Evolutionary conservation across 2,329 filamentous ascomycete genomes (phyloP).

Genomic region (Penicillium sp.): DNA sequence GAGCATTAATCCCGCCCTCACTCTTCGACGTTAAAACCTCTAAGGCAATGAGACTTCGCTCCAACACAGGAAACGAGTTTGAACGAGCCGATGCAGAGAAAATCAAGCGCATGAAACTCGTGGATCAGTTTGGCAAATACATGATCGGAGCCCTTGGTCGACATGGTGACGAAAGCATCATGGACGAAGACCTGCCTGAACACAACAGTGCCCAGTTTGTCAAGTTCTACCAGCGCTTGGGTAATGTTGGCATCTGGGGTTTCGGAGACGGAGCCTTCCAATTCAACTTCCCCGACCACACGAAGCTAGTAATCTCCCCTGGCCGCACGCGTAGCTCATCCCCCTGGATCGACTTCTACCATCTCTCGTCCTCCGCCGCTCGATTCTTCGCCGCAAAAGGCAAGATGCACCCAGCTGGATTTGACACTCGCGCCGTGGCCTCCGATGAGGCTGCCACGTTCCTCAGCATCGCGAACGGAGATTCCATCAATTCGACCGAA

Average conservation of each 20-base stretch:
- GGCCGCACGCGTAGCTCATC: slow-evolving; percentile 40
- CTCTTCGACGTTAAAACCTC: slow-evolving; percentile 41
- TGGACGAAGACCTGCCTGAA: slow-evolving; percentile 28
- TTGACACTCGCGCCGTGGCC: slow-evolving; percentile 44
- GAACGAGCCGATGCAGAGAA: slow-evolving; percentile 48
- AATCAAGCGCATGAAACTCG: slow-evolving; percentile 49
- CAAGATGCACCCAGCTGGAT: slow-evolving; percentile 45
- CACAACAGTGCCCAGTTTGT: slow-evolving; percentile 43
- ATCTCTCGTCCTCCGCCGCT: slow-evolving; percentile 49
- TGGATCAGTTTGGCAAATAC: slow-evolving; percentile 54
- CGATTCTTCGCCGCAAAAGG: slow-evolving; percentile 44
- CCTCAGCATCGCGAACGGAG: slow-evolving; percentile 41
- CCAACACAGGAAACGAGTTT: slow-evolving; percentile 32
- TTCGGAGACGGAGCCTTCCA: slow-evolving; percentile 52
- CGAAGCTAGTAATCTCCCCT: slow-evolving; percentile 50
- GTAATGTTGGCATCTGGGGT: slow-evolving; percentile 55
- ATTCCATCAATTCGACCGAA: slow-evolving; percentile 34
- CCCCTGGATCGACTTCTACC: slow-evolving; percentile 51
- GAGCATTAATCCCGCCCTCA: slow-evolving; percentile 42
- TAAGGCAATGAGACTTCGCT: slow-evolving; percentile 37
- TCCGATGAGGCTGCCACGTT: slow-evolving; percentile 45
- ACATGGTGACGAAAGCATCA: slow-evolving; percentile 38
- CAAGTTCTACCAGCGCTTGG: slow-evolving; percentile 53
- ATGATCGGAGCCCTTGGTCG: slow-evolving; percentile 52
- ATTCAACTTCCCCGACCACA: slow-evolving; percentile 56